phyloP scores from a whole-genome alignment of 2,329 filamentous ascomycete genomes.

The Alternaria arbusti region DNA sequence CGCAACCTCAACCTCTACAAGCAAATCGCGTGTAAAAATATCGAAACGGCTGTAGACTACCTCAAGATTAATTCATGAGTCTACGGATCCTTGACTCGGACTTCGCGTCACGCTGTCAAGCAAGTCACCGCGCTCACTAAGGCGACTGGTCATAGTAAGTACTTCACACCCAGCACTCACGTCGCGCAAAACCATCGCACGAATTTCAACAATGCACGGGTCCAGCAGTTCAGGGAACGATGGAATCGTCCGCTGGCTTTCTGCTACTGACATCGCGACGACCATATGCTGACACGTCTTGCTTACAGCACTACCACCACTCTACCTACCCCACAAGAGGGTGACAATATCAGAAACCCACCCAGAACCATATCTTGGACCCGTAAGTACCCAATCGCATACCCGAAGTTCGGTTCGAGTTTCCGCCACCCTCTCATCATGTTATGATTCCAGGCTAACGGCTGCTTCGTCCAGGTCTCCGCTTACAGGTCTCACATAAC shows the following conservation, averaged over 20 bases:
- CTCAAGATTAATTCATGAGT: slow-evolving; percentile 18
- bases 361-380: not conserved
- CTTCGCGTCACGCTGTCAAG: slow-evolving; percentile 18
- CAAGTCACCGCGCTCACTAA: slow-evolving; percentile 29
- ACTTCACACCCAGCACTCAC: slow-evolving; percentile 15
- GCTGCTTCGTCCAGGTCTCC: slow-evolving; percentile 12
- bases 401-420: not conserved
- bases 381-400: slow-evolving; percentile 16
- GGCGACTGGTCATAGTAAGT: slow-evolving; percentile 31
- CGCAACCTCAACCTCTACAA: slow-evolving; percentile 14
- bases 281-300: slow-evolving; percentile 23
- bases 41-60: not conserved
- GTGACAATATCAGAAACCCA: not conserved
- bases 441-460: slow-evolving; percentile 25
- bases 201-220: not conserved
- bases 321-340: not conserved
- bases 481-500: slow-evolving; percentile 10
- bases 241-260: not conserved
- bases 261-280: slow-evolving; percentile 6
- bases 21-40: not conserved
- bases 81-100: slow-evolving; percentile 19
- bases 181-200: not conserved
- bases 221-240: not conserved
- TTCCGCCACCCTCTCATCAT: not conserved
- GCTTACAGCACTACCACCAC: slow-evolving; percentile 16